These are phyloP conservation scores for Penicillium macrosclerotiorum DNA, from an alignment of 495 filamentous ascomycete species.

Conservation along the genomic window DNA sequence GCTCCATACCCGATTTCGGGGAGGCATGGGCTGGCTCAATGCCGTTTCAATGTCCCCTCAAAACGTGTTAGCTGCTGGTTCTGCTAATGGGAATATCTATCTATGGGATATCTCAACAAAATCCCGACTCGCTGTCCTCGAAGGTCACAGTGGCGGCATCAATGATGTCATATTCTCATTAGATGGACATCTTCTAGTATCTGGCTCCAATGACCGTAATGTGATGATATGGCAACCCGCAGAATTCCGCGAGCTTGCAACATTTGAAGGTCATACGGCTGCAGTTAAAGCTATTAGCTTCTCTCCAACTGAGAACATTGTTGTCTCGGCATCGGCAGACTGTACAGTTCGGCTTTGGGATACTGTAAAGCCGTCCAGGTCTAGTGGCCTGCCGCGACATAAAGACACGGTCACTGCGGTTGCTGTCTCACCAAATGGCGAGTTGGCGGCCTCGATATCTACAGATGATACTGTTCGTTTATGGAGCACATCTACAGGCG, in stretches of 20 bases:
- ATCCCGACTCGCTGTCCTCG: background rate
- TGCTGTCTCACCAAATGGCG: background rate
- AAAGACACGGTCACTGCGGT: background rate
- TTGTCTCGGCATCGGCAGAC: background rate
- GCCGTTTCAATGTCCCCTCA: background rate
- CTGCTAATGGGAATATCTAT: background rate
- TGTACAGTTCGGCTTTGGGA: background rate
- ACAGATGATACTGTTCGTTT: background rate
- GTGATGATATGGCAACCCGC: slow-evolving; percentile 7
- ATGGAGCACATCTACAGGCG: background rate
- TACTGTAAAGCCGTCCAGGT: background rate
- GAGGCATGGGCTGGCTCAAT: background rate
- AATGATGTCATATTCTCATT: slow-evolving; percentile 12
- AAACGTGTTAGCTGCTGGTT: background rate
- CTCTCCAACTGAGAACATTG: background rate
- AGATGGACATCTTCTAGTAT: slow-evolving; percentile 7
- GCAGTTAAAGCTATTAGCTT: background rate
- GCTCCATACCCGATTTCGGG: background rate
- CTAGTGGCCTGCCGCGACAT: background rate
- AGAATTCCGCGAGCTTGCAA: background rate
- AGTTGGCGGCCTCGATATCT: background rate
- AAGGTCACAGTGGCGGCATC: slow-evolving; percentile 8
- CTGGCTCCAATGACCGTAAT: slow-evolving; percentile 3
- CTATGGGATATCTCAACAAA: background rate
- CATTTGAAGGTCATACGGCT: background rate